Conservation (phyloP, 2,329 filamentous ascomycete species). For the Apiospora arundinis region DNA sequence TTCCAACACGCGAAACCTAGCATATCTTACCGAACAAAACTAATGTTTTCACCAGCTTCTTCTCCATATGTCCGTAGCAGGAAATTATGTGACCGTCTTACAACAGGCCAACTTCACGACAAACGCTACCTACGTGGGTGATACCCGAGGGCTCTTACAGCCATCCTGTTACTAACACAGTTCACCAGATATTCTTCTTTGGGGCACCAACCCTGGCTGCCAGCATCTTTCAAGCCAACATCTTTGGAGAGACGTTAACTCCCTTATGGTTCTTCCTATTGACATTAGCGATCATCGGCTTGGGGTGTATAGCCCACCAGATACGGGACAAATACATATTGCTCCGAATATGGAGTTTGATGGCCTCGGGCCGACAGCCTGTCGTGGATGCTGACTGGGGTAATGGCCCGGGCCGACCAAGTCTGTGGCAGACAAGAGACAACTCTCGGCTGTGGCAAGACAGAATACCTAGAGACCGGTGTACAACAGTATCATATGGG, state of each 20-base stretch:
- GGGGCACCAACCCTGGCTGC: conserved; percentile 5
- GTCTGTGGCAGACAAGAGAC: too few species aligned
- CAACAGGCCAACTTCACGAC: not conserved
- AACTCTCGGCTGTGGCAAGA: too few species aligned
- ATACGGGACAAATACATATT: not conserved
- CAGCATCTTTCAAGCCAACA: not conserved
- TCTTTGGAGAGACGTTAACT: not conserved
- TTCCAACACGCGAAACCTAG: not conserved
- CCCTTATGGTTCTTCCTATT: not conserved
- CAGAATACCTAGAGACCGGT: too few species aligned
- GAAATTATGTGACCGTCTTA: not conserved
- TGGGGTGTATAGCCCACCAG: not conserved
- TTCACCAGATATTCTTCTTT: not conserved
- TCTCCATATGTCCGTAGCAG: not conserved
- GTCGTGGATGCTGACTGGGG: too few species aligned
- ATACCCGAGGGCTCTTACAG: too few species aligned
- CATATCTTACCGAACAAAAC: not conserved
- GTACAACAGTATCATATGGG: too few species aligned
- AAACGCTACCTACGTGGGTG: too few species aligned
- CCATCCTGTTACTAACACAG: not conserved
- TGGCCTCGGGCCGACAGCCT: too few species aligned
- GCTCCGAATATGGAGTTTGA: not conserved
- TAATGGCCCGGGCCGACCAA: too few species aligned
- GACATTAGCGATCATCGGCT: not conserved
- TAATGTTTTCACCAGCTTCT: not conserved